A percentile compares a stretch with the other conserved stretches of the same genome.
Evolutionary conservation across 2,329 filamentous ascomycete genomes (phyloP).

Genomic region (Hypoxylon sp.): DNA sequence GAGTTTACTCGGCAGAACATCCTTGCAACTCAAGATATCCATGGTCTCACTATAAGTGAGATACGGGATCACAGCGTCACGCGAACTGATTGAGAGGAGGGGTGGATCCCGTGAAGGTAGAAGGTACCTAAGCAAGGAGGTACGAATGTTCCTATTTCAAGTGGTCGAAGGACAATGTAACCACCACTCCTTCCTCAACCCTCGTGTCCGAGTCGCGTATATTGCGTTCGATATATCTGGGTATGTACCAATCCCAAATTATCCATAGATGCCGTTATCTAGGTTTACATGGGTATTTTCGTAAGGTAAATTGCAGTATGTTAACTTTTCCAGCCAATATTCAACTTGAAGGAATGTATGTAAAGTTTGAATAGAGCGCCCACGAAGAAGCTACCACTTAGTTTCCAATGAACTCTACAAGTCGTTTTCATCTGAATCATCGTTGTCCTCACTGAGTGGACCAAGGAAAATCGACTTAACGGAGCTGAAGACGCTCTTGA

Average conservation of each 20-base stretch:
- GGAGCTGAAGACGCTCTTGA: constrained; percentile 35
- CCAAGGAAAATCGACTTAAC: constrained; percentile 31
- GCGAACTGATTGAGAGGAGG: background rate
- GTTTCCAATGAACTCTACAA: background rate
- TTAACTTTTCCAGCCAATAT: background rate
- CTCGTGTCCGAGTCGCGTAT: background rate
- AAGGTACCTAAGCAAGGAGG: background rate
- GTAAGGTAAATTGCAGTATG: background rate
- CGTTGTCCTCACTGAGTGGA: constrained; percentile 26
- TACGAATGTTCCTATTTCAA: background rate
- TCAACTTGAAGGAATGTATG: background rate
- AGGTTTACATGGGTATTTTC: constrained; percentile 2
- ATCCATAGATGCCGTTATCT: background rate
- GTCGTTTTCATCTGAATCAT: constrained; percentile 17
- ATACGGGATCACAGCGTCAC: constrained; percentile 1
- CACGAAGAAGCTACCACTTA: background rate
- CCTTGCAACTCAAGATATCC: constrained; percentile 27
- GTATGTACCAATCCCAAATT: background rate
- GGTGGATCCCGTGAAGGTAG: background rate
- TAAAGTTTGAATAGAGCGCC: background rate
- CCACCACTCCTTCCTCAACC: background rate
- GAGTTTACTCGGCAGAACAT: constrained; percentile 38
- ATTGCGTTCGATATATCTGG: background rate
- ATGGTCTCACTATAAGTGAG: background rate
- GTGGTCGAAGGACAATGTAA: background rate